Base-by-base conservation (phyloP, 2,329 filamentous ascomycete species). In the Sphaerulina populicola region DNA sequence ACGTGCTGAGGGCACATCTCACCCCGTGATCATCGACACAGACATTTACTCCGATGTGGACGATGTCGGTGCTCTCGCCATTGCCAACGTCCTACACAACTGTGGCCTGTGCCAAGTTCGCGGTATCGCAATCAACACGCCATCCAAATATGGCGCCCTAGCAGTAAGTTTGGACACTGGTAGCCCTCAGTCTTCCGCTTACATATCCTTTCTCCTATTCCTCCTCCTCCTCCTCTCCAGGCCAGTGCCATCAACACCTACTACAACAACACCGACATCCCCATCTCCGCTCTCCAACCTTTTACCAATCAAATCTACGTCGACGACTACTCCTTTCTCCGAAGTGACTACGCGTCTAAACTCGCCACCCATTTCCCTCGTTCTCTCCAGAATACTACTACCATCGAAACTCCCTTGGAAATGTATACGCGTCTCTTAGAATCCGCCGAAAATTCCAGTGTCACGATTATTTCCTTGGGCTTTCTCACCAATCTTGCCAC, bases 21-120 rank as follows among this genome's bases (percentile, higher is more conserved):
- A 4, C 10, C 31, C 74, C 4, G 69, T 74, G 49, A 77, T 76
- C 48, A 53, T 61, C 43, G 57, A 61, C 29, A 58, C 56, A 21
- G 57, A 60, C 14, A 50, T 61, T 33, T 53, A 56, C 44, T 44
- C 48, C 9, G 57, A 61, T 35, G 57, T 58, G 3, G 57, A 61
- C 46, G 57, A 61, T 37, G 51, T 60, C 4, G 57, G 57, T 10
- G 57, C 59, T 3, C 39, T 61, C 9, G 54, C 59, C 8, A 39
- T 60, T 8, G 57, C 57, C 18, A 61, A 61, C 36, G 45, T 56
- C 5, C 44, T 61, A 0, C 54, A 58, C 31, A 59, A 55, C 11
- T 60, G 54, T 27, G 57, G 57, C 10, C 48, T 54, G 10, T 53
- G 47, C 21, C 57, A 60, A 21, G 14, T 60, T 12, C 37, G 40